phyloP scores from a whole-genome alignment of 1,139 yeast species.

The Scheffersomyces parashehatae region DNA sequence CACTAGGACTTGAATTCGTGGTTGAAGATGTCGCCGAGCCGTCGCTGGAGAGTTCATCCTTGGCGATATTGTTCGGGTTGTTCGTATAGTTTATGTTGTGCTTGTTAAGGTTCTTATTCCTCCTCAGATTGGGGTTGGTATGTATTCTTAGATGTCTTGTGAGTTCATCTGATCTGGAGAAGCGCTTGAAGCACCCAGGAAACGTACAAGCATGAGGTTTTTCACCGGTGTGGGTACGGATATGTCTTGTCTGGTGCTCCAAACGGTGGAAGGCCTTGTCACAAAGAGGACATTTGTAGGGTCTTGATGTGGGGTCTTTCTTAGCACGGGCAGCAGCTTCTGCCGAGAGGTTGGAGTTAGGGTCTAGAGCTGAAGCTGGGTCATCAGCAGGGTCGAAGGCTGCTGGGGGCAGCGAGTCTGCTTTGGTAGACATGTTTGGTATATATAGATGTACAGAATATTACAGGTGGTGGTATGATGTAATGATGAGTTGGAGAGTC shows the following conservation, averaged over 20 bases:
- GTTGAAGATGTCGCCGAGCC: neutral
- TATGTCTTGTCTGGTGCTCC: constrained; percentile 72
- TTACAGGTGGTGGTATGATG: neutral
- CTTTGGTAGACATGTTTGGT: neutral
- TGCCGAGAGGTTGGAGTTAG: neutral
- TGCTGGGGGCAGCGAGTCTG: neutral
- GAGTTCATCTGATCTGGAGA: constrained; percentile 67
- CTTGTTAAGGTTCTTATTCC: constrained; percentile 44
- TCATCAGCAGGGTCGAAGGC: neutral
- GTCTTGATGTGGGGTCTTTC: constrained; percentile 31
- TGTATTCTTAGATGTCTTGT: constrained; percentile 69
- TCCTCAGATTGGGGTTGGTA: constrained; percentile 61
- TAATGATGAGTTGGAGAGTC: neutral
- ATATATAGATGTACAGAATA: neutral
- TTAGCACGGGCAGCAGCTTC: constrained; percentile 7
- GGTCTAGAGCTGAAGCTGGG: neutral
- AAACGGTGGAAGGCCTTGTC: constrained; percentile 62
- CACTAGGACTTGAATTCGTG: neutral
- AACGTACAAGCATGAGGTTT: constrained; percentile 74
- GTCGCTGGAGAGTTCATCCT: constrained; percentile 3
- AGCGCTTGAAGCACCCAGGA: constrained; percentile 66
- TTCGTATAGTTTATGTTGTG: constrained; percentile 11
- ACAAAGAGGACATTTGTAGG: constrained; percentile 63
- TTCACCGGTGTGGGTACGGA: constrained; percentile 70
- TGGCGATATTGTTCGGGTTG: neutral